Conservation (phyloP, 306 rosid species). For the Lathyrus oleraceus region DNA sequence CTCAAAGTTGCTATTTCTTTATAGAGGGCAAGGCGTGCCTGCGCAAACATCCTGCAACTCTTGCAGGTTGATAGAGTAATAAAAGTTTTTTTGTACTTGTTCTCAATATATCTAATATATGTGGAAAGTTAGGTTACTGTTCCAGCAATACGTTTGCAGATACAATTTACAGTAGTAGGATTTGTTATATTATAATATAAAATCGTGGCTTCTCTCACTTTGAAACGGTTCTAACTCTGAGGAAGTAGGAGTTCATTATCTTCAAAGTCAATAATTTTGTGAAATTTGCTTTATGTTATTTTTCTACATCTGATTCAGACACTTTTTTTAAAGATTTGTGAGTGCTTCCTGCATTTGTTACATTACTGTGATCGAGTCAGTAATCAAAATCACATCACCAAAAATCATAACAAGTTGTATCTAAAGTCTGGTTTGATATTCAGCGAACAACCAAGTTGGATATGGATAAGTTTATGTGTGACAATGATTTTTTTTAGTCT, state of each 20-base stretch:
- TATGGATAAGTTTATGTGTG: not conserved
- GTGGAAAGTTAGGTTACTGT: not conserved
- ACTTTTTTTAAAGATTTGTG: not conserved
- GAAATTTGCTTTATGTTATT: no score
- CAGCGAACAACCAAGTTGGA: not conserved
- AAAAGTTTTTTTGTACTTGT: not conserved
- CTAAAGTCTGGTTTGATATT: not conserved
- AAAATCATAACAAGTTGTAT: not conserved
- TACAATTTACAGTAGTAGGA: conserved; percentile 1
- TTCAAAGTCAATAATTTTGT: no score
- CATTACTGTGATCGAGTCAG: not conserved
- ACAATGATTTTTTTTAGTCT: not conserved
- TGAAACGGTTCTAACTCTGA: no score
- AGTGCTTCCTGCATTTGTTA: not conserved
- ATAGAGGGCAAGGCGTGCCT: conserved; percentile 21
- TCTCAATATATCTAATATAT: not conserved
- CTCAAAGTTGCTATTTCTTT: conserved; percentile 23
- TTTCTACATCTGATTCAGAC: no score
- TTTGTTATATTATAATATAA: conserved; percentile 15
- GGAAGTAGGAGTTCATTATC: no score
- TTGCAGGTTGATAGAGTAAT: conserved; percentile 11
- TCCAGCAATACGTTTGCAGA: not conserved
- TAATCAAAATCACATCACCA: not conserved
- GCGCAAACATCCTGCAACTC: conserved; percentile 1
- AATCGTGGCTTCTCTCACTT: no score